Base-by-base conservation (phyloP, 2,329 filamentous ascomycete species). In the Aureobasidium sp. region DNA sequence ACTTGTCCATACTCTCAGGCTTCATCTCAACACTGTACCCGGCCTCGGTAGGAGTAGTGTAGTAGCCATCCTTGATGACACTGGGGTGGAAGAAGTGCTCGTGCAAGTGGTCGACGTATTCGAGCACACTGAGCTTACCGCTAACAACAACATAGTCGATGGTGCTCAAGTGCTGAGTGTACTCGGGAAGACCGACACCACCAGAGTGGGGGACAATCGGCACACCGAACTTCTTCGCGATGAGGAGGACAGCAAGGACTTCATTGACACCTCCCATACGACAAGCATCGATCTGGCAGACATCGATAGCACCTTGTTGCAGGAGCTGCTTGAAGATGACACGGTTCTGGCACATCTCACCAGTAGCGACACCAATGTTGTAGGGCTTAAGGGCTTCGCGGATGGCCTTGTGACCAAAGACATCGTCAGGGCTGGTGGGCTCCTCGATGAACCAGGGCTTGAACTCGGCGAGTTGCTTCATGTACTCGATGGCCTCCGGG, bases 1-100 rank as follows among this genome's bases (percentile, higher is more conserved):
- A 96, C 67, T 75, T 76, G 66, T 91, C 89, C 90, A 96, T 94
- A 73, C 89, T 94, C 66, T 86, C 89, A 3, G 85, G 76, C 83
- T 90, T 93, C 91, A 96, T 96, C 83, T 96, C 90, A 2, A 96
- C 91, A 70, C 89, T 92, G 75, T 96, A 96, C 0, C 91, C 91
- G 0, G 91, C 82, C 72, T 91, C 86, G 65, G 78, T 86, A 0
- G 92, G 91, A 1, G 92, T 96, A 67, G 89, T 88, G 77, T 95
- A 95, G 75, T 91, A 94, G 4, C 91, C 92, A 67, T 91, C 86
- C 76, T 86, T 85, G 69, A 96, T 90, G 61, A 87, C 82, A 2
- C 85, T 83, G 1, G 91, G 91, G 74, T 96, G 83, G 70, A 90
- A 78, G 74, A 96, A 96, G 77, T 96, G 91, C 81, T 96, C 91